Base-by-base conservation (phyloP, 192 early-diverging fungal genomes). In the Coemansia sp. region DNA sequence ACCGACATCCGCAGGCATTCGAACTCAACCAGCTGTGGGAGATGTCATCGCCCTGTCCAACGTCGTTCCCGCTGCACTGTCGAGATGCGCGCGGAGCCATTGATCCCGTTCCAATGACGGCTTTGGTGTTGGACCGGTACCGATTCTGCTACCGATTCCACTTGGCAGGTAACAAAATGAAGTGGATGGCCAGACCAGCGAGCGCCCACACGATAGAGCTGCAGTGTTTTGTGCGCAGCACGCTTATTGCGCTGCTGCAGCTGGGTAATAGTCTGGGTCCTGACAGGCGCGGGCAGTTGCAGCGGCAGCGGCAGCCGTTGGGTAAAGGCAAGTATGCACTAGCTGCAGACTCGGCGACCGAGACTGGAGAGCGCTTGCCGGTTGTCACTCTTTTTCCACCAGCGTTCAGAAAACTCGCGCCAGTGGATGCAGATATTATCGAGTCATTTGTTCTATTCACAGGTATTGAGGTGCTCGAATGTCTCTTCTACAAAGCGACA, bases 361-460 rank as follows among this genome's bases (percentile, higher is more conserved):
- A 31, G 11, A 21, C 43, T 38, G 34, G 26, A 11, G 26, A 31
- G 28, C 51, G 26, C 51, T n/a, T 55, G 28, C 75, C 77, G 21
- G 58, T 56, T 8, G 62, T 81, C 9, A 51, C 71, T 4, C 51
- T 81, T 24, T 55, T 75, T 24, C 73, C 78, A 34, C 51, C 37
- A 14, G 78, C 78, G 3, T 75, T 70, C 33, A 26, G 16, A 26
- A 75, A 75, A 36, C 62, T 81, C 21, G 37, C 69, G 2, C 16
- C 42, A 11, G 24, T 75, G 1, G 73, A 81, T 18, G 16, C 69
- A 1, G 53, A 62, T 6, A 56, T 81, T 57, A 66, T 75, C 37
- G 73, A 75, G 39, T 81, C 78, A 11, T 81, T 81, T 75, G 62
- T 81, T 46, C 53, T 81, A 45, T 81, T 81, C 36, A 81, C 78